A percentile compares a stretch with the other conserved stretches of the same genome.
These are phyloP conservation scores for Chlamydomonas applanata DNA, from an alignment of 139 green algal species.

Conservation along the genomic window DNA sequence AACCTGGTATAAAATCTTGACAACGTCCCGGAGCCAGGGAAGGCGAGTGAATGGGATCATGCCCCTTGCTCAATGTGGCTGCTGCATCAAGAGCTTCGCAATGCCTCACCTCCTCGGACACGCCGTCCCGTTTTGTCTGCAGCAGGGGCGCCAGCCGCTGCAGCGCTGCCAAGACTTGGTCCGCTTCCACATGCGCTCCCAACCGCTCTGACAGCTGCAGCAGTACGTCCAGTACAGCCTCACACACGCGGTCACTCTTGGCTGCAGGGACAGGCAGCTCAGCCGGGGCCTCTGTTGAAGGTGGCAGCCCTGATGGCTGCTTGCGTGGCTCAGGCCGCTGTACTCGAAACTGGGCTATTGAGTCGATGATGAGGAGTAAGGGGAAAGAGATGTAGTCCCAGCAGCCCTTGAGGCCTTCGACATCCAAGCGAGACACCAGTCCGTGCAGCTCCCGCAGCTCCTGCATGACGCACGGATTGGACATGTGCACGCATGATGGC, in stretches of 20 bases:
- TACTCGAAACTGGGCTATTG: slow-evolving; percentile 14
- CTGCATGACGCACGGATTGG: neutral
- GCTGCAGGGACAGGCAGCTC: slow-evolving; percentile 17
- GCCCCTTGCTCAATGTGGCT: too few species aligned
- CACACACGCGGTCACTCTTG: slow-evolving; percentile 51
- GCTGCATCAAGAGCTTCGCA: too few species aligned
- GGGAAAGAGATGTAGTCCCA: slow-evolving; percentile 75
- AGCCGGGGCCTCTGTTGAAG: neutral
- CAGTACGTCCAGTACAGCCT: slow-evolving; percentile 42
- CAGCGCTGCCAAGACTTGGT: slow-evolving; percentile 34
- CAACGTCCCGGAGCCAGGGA: too few species aligned
- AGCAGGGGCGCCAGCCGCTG: slow-evolving; percentile 52
- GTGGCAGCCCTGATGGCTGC: neutral
- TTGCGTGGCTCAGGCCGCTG: neutral
- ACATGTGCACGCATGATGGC: too few species aligned
- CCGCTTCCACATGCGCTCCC: neutral
- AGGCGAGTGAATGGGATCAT: too few species aligned
- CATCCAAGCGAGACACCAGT: slow-evolving; percentile 6
- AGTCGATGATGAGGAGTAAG: slow-evolving; percentile 63
- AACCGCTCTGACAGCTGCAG: slow-evolving; percentile 23
- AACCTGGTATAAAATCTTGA: too few species aligned
- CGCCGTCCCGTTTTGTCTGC: slow-evolving; percentile 13
- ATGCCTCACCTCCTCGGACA: slow-evolving; percentile 53
- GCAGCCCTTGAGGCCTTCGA: slow-evolving; percentile 44
- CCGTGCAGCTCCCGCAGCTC: slow-evolving; percentile 23